Evolutionary conservation across 148 eudicot species (phyloP), one percentile per base, ranked within the genome.

Genomic region (Cornus florida): DNA sequence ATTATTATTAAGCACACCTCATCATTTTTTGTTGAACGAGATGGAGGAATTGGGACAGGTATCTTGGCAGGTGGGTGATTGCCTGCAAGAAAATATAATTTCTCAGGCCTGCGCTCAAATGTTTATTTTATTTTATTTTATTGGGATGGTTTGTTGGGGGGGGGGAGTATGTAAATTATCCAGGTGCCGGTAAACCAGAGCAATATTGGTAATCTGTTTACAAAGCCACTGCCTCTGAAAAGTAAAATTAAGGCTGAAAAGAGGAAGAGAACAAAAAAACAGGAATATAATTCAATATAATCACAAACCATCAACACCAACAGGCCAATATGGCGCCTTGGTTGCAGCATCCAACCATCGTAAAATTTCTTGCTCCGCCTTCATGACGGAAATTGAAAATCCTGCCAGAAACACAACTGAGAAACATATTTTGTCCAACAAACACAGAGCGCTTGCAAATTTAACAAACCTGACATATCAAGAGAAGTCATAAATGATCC

Each of bases 401-500:
- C 99, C 99, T 96, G 89, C 81, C 33, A 73, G 73, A 48, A 79
- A 72, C 64, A 81, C 66, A 62, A 28, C 64, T 81, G 28, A 77
- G 71, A 53, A 62, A 60, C 39, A 69, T 10, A 82, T 67, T 39
- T 74, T 71, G 53, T 67, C 77, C 46, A 33, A 81, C 33, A 50
- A 78, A 78, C 41, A 67, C 65, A 16, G 66, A 32, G 43, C 31
- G 24, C 22, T 22, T 64, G 73, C 35, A 78, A 76, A 72, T 31
- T 77, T 57, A 70, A 81, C 84, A 68, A 71, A 93, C 99, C 98
- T 69, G 95, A 95, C 99, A 96, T 96, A 80, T 96, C 99, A 38
- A 96, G 86, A 67, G 99, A 93, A 67, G 99, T 96, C 99, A 96
- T 91, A 81, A 93, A 92, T 66, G 97, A 93, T 80, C 99, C 99